phyloP scores from a whole-genome alignment of 1,284 basidiomycete species.

The Phylloporus gajari region DNA sequence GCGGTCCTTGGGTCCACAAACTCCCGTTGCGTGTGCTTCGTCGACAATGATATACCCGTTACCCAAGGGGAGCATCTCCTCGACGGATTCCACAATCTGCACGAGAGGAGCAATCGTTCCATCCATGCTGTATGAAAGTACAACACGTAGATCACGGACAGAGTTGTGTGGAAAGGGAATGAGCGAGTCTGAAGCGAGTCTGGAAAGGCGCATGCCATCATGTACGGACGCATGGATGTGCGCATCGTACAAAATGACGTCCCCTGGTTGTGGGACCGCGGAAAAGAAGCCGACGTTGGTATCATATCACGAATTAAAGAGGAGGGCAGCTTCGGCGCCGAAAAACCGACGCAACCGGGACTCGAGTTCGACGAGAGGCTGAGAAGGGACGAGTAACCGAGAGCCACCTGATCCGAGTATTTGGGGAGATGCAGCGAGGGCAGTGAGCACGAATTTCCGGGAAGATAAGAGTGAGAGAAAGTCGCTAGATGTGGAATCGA shows the following conservation, averaged over 20 bases:
- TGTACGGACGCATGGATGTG: conserved; percentile 94
- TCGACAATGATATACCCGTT: conserved; percentile 79
- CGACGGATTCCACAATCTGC: conserved; percentile 70
- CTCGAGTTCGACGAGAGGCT: conserved; percentile 77
- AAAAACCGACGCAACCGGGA: conserved; percentile 74
- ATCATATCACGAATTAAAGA: conserved; percentile 97
- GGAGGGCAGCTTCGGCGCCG: conserved; percentile 70
- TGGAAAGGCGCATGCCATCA: conserved; percentile 84
- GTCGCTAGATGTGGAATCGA: conserved; percentile 92
- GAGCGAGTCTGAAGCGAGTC: conserved; percentile 54
- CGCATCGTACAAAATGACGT: conserved; percentile 87
- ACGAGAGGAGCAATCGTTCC: conserved; percentile 86
- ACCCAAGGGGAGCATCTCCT: conserved; percentile 65
- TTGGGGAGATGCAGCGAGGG: conserved; percentile 62
- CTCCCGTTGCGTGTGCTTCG: conserved; percentile 88
- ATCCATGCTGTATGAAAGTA: conserved; percentile 89
- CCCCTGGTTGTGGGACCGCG: conserved; percentile 81
- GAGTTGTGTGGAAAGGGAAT: conserved; percentile 82
- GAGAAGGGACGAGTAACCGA: conserved; percentile 85
- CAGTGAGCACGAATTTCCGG: conserved; percentile 65
- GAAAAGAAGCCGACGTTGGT: conserved; percentile 83
- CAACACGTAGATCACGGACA: conserved; percentile 57
- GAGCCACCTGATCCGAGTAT: conserved; percentile 93
- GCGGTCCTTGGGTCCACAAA: conserved; percentile 82
- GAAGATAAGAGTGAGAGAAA: conserved; percentile 93